Evolutionary conservation across 768 basidiomycete genomes (phyloP), one percentile per base, ranked within the genome.

Genomic region (Tubosaeta brunneosetosa): DNA sequence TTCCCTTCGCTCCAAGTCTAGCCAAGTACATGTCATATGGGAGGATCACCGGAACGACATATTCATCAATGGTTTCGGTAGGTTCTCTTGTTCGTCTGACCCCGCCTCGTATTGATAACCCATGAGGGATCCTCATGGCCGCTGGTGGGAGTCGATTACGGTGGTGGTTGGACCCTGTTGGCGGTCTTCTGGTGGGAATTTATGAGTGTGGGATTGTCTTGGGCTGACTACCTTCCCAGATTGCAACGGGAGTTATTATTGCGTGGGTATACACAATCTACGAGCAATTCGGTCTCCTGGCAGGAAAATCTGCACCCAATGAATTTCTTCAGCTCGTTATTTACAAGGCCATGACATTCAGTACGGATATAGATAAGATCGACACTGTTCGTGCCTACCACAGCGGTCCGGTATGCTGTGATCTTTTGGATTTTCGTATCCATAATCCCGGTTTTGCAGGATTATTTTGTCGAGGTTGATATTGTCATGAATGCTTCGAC

Each of bases 341-440:
- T 51, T 98, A 97, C 78, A 98, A 98, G 61, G 74, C 70, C 17
- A 81, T 84, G 68, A 97, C 92, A 7, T 98, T 97, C 71, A 87
- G 82, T 63, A 79, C 85, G 7, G 85, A 88, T 32, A 94, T 98
- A 47, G 79, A 85, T 53, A 83, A 88, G 66, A 76, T 98, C 29
- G 95, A 97, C 66, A 94, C 91, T 8, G 91, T 94, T 51, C 78
- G 93, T 52, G 94, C 94, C 12, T 98, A 97, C 63, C 92, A 97
- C 68, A 88, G 87, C 68, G 88, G 88, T 47, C 88, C 87, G 29
- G 86, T 88, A 60, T 46, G 77, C 46, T 12, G 16, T 3, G 36
- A 46, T 19, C 42, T 29, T 11, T 13, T 3, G 26, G 29, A 19
- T 1, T 36, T 4, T 11, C 11, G 1, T 12, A 32, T 27, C 22